phyloP scores from a whole-genome alignment of 2,329 filamentous ascomycete species.

The Cytospora chrysosperma region DNA sequence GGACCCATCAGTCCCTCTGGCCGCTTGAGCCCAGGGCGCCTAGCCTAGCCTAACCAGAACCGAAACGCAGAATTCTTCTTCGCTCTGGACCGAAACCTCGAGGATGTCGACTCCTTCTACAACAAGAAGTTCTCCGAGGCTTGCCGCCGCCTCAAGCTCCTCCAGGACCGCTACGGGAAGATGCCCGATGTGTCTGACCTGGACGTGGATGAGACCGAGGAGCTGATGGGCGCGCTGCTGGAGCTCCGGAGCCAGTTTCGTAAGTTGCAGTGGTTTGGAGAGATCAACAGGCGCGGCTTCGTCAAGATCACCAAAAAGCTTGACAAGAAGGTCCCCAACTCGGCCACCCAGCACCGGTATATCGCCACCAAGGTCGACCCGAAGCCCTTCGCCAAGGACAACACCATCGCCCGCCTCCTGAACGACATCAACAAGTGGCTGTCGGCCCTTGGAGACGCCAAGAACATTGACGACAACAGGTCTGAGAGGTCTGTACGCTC shows the following conservation, averaged over 20 bases:
- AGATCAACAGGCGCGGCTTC: conserved; percentile 93
- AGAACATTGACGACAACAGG: conserved; percentile 70
- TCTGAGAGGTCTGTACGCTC: conserved; percentile 75
- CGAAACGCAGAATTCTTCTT: conserved; percentile 83
- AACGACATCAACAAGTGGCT: conserved; percentile 86
- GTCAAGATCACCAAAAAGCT: conserved; percentile 99
- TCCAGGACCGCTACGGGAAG: conserved; percentile 84
- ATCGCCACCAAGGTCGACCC: conserved; percentile 88
- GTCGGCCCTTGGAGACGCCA: conserved; percentile 74
- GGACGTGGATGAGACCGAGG: conserved; percentile 86
- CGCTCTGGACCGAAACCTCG: conserved; percentile 91
- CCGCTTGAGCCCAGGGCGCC: conserved; percentile 35
- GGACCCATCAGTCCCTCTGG: conserved; percentile 22
- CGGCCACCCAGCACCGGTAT: conserved; percentile 79
- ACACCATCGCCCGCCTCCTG: conserved; percentile 47
- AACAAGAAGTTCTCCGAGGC: conserved; percentile 91
- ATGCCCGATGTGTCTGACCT: conserved; percentile 69
- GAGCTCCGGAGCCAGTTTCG: conserved; percentile 84
- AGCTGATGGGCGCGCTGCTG: conserved; percentile 84
- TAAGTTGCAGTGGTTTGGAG: conserved; percentile 96
- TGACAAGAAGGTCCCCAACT: conserved; percentile 85
- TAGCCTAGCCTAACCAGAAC: conserved; percentile 41
- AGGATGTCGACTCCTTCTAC: conserved; percentile 95
- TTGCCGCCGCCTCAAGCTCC: conserved; percentile 76
- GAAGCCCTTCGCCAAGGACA: conserved; percentile 79